Evolutionary conservation across 2,329 filamentous ascomycete genomes (phyloP).

Genomic region (Pestalotiopsis sp.): DNA sequence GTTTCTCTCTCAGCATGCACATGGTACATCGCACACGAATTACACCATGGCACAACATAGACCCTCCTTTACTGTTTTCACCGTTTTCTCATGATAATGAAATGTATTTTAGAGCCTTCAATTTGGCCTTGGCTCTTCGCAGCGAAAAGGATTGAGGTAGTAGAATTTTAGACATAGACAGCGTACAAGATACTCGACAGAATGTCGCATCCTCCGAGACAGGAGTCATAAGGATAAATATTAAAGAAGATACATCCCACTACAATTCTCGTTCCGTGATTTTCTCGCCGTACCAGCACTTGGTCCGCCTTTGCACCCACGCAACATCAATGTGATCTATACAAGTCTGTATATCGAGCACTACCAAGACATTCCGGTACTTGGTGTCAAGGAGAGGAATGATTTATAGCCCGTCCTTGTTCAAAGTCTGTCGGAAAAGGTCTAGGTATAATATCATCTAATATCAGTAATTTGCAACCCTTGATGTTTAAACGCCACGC

Average conservation of each 20-base stretch:
- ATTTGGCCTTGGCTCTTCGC: background rate
- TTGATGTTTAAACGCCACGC: background rate
- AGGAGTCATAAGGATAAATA: background rate
- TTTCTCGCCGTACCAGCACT: too few relatives aligned
- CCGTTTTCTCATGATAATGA: constrained; percentile 9
- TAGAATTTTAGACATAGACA: background rate
- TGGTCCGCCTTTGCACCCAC: too few relatives aligned
- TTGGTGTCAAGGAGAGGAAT: background rate
- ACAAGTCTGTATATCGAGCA: too few relatives aligned
- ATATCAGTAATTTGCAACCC: background rate
- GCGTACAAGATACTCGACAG: background rate
- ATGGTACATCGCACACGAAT: background rate
- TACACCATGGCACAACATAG: background rate
- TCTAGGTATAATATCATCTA: background rate
- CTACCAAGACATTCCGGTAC: too few relatives aligned
- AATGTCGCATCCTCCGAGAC: background rate
- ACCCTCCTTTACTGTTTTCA: background rate
- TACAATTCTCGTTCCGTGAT: background rate
- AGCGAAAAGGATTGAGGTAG: background rate
- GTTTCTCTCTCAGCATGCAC: background rate
- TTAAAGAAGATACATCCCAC: background rate
- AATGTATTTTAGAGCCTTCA: background rate
- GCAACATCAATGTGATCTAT: background rate
- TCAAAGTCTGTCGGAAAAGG: background rate
- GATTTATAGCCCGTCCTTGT: background rate